Base-by-base conservation (phyloP, 1,284 basidiomycete species). In the Tilletia indica region DNA sequence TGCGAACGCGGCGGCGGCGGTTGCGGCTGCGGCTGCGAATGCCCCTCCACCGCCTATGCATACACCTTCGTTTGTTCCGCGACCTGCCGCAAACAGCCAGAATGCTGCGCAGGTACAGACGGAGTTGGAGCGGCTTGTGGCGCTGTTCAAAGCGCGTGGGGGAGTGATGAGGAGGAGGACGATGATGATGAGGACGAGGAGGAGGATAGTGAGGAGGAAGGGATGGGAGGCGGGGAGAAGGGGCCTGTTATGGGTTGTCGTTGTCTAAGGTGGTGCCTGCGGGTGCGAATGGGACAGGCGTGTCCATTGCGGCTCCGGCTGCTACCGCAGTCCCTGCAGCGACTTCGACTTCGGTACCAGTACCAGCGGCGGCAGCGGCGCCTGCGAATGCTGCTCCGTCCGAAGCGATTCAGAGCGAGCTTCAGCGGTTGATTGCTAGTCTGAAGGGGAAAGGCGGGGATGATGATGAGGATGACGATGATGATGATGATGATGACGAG, bases 101-200 rank as follows among this genome's bases (percentile, higher is more conserved):
- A 58, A 58, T 21, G 71, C 68, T 74, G 67, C 45, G 72, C 61
- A 64, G n/a, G 61, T 80, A 64, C 78, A 80, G 68, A 72, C 76
- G 19, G 77, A 80, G 54, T 56, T 80, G 42, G 78, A 80, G 56
- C 76, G 77, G 49, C 73, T 80, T 11, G 76, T 80, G 19, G 78
- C 78, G 3, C 76, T 76, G 76, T 31, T 73, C 75, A 31, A 73
- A 73, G 38, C 73, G 73, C 21, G 34, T 14, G 56, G 73, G 68
- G 69, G 71, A 21, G n/a, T n/a, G 25, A n/a, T 45, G 42, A 8
- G 1, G 42, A 45, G 42, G 42, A 9, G 14, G 42, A 45, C 14
- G 42, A 58, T n/a, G 56, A 31, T 12, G 56, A 21, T 12, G 56
- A 58, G 11, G 70, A 63, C 5, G 70, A 74, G 9, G 75, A 73